A percentile compares a stretch with the other conserved stretches of the same genome.
Conservation (phyloP, 768 basidiomycete species). For the Tylopilus sp. region DNA sequence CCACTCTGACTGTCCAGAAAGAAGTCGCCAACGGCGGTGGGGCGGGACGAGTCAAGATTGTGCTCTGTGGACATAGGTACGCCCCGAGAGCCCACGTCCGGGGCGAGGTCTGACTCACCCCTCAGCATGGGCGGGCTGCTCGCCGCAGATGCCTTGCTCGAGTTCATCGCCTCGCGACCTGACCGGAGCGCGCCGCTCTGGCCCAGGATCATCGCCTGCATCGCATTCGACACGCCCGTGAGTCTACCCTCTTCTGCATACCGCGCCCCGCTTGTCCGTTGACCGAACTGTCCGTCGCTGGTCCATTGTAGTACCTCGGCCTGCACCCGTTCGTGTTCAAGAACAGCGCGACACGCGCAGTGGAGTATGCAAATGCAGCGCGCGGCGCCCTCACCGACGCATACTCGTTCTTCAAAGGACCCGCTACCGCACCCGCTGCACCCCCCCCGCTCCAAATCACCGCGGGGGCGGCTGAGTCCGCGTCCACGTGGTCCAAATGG, state of each 20-base stretch:
- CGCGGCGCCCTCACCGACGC: constrained; percentile 59
- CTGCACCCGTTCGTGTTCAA: constrained; percentile 85
- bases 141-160: constrained; percentile 77
- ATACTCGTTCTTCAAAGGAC: constrained; percentile 51
- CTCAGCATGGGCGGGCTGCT: constrained; percentile 90
- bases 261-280: no score
- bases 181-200: constrained; percentile 69
- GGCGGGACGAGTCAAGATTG: constrained; percentile 66
- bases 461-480: constrained; percentile 21
- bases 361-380: constrained; percentile 65
- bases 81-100: constrained; percentile 4
- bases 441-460: constrained; percentile 32
- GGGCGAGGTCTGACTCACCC: not conserved
- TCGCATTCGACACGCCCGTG: constrained; percentile 92
- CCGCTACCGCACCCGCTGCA: constrained; percentile 32
- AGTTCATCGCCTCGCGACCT: constrained; percentile 65
- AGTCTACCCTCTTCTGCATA: no score
- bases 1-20: constrained; percentile 79
- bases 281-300: not conserved
- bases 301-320: constrained; percentile 80
- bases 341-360: constrained; percentile 71
- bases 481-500: constrained; percentile 54
- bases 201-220: constrained; percentile 82
- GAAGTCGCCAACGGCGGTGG: constrained; percentile 81
- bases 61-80: constrained; percentile 88